Base-by-base conservation (phyloP, 371 early-diverging fungal genomes). In the Circinella minor region DNA sequence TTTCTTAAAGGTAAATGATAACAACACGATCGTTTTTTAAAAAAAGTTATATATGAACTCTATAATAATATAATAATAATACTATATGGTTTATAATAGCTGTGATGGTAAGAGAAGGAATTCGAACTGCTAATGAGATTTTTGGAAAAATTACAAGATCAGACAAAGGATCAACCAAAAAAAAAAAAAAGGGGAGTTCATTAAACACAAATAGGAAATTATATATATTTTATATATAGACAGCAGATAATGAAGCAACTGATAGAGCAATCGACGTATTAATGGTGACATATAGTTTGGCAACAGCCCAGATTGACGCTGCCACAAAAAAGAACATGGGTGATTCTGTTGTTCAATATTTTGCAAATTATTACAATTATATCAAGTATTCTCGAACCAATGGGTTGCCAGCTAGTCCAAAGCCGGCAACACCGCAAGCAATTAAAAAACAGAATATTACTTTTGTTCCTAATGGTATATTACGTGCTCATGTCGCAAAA, bases 291-390 rank as follows among this genome's bases (percentile, higher is more conserved):
- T 86, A 86, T 62, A 74, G 83, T 4, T 77, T 90, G 36, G 87
- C 88, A 18, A 81, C 72, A 27, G 85, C 87, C n/a, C 88, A 90
- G 69, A 83, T 88, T 61, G 82, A 88, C 67, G 86, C 82, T n/a
- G 85, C 86, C 5, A 80, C 86, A 0, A 89, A 86, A 62, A 87
- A 84, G 70, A 75, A 83, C 11, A 74, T 83, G 15, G 83, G 83
- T 2, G 74, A 81, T 43, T 76, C 81, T 10, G 77, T 83, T 1
- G 76, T 77, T 38, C 78, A 79, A 48, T 78, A 81, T 43, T 74
- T 83, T 71, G 71, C 77, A 17, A 76, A 76, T 17, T 81, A 81
- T 55, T 83, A 83, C 54, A 76, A 78, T 11, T 78, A 83, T 51
- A 79, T 83, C 66, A 83, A 83, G 62, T 76, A 78, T 63, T 71